phyloP scores from a whole-genome alignment of 768 basidiomycete species.

The Dacryopinax spathularia region DNA sequence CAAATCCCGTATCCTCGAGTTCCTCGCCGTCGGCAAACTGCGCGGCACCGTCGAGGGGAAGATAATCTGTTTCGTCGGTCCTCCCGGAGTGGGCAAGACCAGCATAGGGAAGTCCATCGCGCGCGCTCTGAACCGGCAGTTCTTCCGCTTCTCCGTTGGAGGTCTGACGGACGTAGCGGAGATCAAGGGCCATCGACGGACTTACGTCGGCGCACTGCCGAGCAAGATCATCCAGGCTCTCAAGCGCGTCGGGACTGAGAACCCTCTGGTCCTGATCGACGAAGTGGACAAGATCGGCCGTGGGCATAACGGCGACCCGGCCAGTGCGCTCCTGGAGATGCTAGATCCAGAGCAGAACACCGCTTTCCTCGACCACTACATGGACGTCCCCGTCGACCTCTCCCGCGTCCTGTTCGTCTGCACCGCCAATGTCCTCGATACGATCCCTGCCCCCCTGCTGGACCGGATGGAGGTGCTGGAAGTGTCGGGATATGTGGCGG shows the following conservation, averaged over 20 bases:
- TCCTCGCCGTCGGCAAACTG: slow-evolving; percentile 88
- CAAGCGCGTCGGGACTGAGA: slow-evolving; percentile 85
- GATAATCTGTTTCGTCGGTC: slow-evolving; percentile 91
- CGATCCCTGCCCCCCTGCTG: slow-evolving; percentile 82
- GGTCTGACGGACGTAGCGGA: slow-evolving; percentile 96
- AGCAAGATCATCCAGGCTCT: slow-evolving; percentile 92
- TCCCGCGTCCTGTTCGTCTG: slow-evolving; percentile 96
- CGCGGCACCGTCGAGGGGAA: slow-evolving; percentile 93
- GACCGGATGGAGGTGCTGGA: slow-evolving; percentile 96
- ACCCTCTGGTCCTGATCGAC: slow-evolving; percentile 85
- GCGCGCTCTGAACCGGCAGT: slow-evolving; percentile 74
- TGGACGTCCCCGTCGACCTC: slow-evolving; percentile 93
- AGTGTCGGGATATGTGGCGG: slow-evolving; percentile 86
- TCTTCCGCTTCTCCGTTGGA: slow-evolving; percentile 94
- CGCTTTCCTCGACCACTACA: slow-evolving; percentile 88
- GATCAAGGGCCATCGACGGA: slow-evolving; percentile 94
- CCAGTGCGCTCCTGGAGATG: slow-evolving; percentile 85
- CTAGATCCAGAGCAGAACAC: slow-evolving; percentile 91
- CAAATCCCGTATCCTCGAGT: slow-evolving; percentile 88
- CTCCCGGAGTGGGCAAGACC: slow-evolving; percentile 96
- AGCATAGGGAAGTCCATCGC: slow-evolving; percentile 92
- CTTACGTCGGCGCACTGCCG: slow-evolving; percentile 88
- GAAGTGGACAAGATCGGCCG: slow-evolving; percentile 93
- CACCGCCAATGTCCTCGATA: slow-evolving; percentile 87
- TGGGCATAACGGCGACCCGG: slow-evolving; percentile 83